phyloP scores from a whole-genome alignment of 257 asterid species.

The Scutellaria baicalensis region DNA sequence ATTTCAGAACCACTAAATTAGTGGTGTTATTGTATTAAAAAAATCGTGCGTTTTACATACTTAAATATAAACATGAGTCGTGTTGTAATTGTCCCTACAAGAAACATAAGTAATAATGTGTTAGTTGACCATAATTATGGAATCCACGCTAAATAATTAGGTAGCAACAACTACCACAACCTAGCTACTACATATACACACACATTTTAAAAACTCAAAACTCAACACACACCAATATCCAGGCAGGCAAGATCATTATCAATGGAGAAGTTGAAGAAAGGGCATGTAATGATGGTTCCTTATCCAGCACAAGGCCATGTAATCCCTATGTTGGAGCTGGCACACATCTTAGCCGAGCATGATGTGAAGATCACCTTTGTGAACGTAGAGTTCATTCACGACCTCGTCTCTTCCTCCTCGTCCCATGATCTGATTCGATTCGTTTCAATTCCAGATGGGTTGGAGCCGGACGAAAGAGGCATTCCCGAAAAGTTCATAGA shows the following conservation, averaged over 20 bases:
- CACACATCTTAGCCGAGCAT: slow-evolving; percentile 30
- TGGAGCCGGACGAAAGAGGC: slow-evolving; percentile 25
- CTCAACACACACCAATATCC: too few species aligned
- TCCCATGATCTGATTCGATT: slow-evolving; percentile 18
- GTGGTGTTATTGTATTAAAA: too few species aligned
- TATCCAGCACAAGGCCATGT: slow-evolving; percentile 60
- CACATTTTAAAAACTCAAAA: too few species aligned
- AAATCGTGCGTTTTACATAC: too few species aligned
- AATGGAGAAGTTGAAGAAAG: not conserved
- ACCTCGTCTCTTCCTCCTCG: slow-evolving; percentile 2
- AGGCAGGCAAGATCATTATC: not conserved
- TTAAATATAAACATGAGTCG: too few species aligned
- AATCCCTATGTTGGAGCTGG: slow-evolving; percentile 40
- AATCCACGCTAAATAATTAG: too few species aligned
- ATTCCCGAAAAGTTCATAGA: slow-evolving; percentile 35
- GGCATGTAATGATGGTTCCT: slow-evolving; percentile 44
- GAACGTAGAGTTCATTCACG: slow-evolving; percentile 29
- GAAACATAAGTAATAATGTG: too few species aligned
- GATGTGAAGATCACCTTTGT: slow-evolving; percentile 41
- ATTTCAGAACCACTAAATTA: too few species aligned
- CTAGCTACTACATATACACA: too few species aligned
- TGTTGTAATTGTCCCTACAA: too few species aligned
- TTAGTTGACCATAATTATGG: too few species aligned
- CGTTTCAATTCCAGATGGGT: slow-evolving; percentile 43
- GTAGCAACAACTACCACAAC: too few species aligned